A percentile compares a stretch with the other conserved stretches of the same genome.
Conservation (phyloP, 139 green algal genomes). For the Nannochloris sp. region DNA sequence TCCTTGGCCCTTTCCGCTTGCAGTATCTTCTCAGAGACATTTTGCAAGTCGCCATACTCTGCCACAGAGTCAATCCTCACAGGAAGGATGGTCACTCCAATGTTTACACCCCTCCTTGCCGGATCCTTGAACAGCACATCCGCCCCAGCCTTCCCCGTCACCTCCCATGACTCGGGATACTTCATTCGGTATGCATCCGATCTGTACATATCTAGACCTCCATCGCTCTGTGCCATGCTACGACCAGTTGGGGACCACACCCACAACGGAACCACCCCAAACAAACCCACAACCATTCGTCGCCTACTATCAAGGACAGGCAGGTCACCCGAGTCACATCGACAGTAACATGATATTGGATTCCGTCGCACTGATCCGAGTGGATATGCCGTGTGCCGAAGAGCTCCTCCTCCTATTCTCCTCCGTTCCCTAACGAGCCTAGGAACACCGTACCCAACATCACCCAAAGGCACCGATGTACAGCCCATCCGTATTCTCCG, state of each 20-base stretch:
- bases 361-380: no score
- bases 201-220: not conserved
- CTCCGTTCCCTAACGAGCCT: no score
- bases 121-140: conserved; percentile 70
- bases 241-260: not conserved
- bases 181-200: not conserved
- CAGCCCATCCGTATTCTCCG: no score
- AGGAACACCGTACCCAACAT: no score
- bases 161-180: conserved; percentile 19
- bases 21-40: conserved; percentile 50
- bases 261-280: not conserved
- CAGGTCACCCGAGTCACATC: no score
- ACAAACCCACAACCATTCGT: no score
- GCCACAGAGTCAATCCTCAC: conserved; percentile 49
- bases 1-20: conserved; percentile 43
- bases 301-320: no score
- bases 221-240: not conserved
- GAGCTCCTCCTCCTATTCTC: no score
- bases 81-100: conserved; percentile 69
- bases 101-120: conserved; percentile 31
- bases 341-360: no score
- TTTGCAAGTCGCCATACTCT: conserved; percentile 47
- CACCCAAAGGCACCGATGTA: no score
- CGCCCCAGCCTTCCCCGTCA: conserved; percentile 45
- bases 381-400: no score